phyloP scores from a whole-genome alignment of 371 early-diverging fungal species.

The Rhizopus arrhizus region DNA sequence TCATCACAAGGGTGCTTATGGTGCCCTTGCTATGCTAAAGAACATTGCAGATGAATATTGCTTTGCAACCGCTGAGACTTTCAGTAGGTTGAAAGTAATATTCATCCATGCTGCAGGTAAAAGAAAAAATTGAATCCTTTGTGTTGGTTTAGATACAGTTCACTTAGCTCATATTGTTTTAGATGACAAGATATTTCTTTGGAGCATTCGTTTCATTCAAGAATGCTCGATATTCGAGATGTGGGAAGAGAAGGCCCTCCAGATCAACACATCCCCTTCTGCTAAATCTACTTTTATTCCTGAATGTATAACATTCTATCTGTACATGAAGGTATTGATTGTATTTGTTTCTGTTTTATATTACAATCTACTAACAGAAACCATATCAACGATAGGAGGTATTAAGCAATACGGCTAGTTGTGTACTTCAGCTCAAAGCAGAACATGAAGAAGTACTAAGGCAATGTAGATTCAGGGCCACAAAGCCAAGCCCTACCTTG shows the following conservation, averaged over 20 bases:
- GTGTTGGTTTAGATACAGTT: slow-evolving; percentile 4
- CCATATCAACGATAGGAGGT: too few relatives aligned
- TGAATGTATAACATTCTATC: slow-evolving; percentile 15
- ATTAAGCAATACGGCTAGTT: too few relatives aligned
- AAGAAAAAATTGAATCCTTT: slow-evolving; percentile 9
- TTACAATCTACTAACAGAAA: slow-evolving; percentile 7
- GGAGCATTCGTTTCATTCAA: slow-evolving; percentile 18
- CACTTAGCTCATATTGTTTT: slow-evolving; percentile 13
- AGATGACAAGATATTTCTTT: slow-evolving; percentile 14
- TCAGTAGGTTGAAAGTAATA: slow-evolving; percentile 9
- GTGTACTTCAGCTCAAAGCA: slow-evolving; percentile 20
- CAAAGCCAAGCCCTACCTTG: slow-evolving; percentile 4
- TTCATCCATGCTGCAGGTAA: slow-evolving; percentile 23
- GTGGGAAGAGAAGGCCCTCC: slow-evolving; percentile 17
- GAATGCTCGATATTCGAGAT: slow-evolving; percentile 18
- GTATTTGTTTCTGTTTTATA: slow-evolving; percentile 15
- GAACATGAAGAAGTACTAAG: slow-evolving; percentile 14
- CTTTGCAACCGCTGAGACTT: slow-evolving; percentile 3
- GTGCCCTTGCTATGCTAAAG: slow-evolving; percentile 18
- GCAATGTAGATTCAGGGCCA: slow-evolving; percentile 8
- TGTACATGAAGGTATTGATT: slow-evolving; percentile 17
- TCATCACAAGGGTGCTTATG: slow-evolving; percentile 19
- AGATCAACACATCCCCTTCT: slow-evolving; percentile 14
- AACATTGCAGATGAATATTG: slow-evolving; percentile 17
- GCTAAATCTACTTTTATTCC: slow-evolving; percentile 13